Base-by-base conservation (phyloP, 225 moss, liverwort and hornwort genomes). In the Marchantia paleacea region DNA sequence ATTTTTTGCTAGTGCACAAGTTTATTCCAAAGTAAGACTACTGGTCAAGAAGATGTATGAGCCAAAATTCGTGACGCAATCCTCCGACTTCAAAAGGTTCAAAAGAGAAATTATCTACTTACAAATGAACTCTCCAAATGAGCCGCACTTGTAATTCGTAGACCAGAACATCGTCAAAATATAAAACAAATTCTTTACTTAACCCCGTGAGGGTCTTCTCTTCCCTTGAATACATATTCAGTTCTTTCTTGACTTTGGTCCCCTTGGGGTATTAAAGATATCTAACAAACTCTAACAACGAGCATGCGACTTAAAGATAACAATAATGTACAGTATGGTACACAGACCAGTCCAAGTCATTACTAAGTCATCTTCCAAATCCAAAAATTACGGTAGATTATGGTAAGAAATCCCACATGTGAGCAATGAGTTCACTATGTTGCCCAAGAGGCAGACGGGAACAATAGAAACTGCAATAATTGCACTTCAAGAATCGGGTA, bases 281-380 rank as follows among this genome's bases (percentile, higher is more conserved):
- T 48, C 48, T 22, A 50, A 4, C 50, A 26, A 66, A 10, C 66
- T 0, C n/a, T 24, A n/a, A 7, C 49, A 39, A 73, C 0, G 74
- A 74, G 12, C 54, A 74, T 29, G 72, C 72, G 16, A 48, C 39
- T 70, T 16, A 11, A 55, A 25, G 53, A 55, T 74, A 15, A 55
- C 12, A 55, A 55, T 55, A 74, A 74, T 74, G 28, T 74, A 74
- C 74, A 74, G 74, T 74, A 74, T 74, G 72, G 24, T 55, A 74
- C 74, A 74, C 10, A 24, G 26, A 12, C 74, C 54, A 52, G 52
- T 24, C 52, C 51, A 53, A 4, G 73, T 55, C 25, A 55, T 74
- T 54, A 55, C 53, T 74, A 52, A 2, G 8, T 74, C 53, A 28
- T 55, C 74, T 53, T 49, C 24, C 74, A 74, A 74, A 74, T 72